Evolutionary conservation across 306 rosid genomes (phyloP), one percentile per base, ranked within the genome.

Genomic region (Inga oerstediana): DNA sequence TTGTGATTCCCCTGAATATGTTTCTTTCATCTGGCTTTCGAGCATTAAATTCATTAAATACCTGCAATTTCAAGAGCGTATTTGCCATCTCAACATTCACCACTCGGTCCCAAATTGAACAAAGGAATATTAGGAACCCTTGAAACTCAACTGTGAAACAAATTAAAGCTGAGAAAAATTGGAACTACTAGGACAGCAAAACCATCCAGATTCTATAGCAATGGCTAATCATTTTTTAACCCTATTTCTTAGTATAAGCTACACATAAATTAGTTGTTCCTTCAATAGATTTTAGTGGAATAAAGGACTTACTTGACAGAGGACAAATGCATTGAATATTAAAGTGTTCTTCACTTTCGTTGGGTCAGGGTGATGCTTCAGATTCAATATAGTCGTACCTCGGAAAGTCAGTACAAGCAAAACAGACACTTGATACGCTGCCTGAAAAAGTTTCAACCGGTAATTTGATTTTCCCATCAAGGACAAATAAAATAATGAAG

Each of bases 41-140:
- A 14, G 99, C 99, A 89, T 94, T 97, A 80, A 97, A 94, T 80
- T 97, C 99, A 39, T 97, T 97, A 64, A 97, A 97, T 49, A 97
- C 52, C 99, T 97, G 97, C 86, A 80, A 79, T 79, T 79, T 82
- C 62, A 41, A 68, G 74, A 48, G 54, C 82, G 83, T 51, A 72
- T 13, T 77, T 41, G n/a, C 68, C 16, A 27, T 32, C 5, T 74
- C 48, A 84, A 39, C 56, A 68, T 46, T 77, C 73, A 51, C n/a
- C 41, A 35, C n/a, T 46, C 14, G 14, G 46, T 72, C 52, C n/a
- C 59, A 24, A 22, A 72, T 72, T 22, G 22, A 45, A 44, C 39
- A 44, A 13, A 59, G 13, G 17, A 70, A 80, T 61, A 19, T 30
- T 79, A 48, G 82, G 61, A 61, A 70, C 14, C 12, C 16, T 41